Evolutionary conservation across 1,284 basidiomycete genomes (phyloP).

Genomic region (Schizophyllum commune): DNA sequence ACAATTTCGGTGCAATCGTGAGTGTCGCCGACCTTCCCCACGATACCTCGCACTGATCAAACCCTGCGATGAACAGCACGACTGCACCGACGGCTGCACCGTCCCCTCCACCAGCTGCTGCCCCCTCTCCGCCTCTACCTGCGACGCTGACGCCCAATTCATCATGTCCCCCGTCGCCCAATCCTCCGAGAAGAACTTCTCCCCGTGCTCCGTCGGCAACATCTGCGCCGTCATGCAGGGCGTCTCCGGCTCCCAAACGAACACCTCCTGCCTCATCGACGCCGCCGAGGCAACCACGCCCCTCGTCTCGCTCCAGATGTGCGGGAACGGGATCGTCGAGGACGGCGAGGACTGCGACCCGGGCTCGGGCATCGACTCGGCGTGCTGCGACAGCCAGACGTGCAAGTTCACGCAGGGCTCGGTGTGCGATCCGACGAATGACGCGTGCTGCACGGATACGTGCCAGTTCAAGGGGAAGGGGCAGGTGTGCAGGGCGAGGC

Average conservation of each 20-base stretch:
- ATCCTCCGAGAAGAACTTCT: slow-evolving; percentile 61
- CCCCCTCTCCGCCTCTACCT: slow-evolving; percentile 53
- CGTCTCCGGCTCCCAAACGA: slow-evolving; percentile 30
- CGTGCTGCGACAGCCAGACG: slow-evolving; percentile 73
- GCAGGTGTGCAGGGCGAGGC: slow-evolving; percentile 66
- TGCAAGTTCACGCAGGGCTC: slow-evolving; percentile 74
- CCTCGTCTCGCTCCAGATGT: slow-evolving; percentile 59
- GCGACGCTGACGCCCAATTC: slow-evolving; percentile 60
- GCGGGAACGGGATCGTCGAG: slow-evolving; percentile 76
- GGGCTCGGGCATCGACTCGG: slow-evolving; percentile 50
- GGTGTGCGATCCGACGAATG: slow-evolving; percentile 68
- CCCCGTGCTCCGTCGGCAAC: slow-evolving; percentile 48
- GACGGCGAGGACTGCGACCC: slow-evolving; percentile 85
- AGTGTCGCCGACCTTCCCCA: slow-evolving; percentile 23
- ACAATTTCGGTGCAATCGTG: slow-evolving; percentile 90
- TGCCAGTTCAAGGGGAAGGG: slow-evolving; percentile 65
- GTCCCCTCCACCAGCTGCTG: slow-evolving; percentile 51
- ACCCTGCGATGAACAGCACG: slow-evolving; percentile 36
- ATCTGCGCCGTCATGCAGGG: slow-evolving; percentile 49
- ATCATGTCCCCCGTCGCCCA: slow-evolving; percentile 81
- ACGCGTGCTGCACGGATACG: slow-evolving; percentile 62
- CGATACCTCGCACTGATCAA: slow-evolving; percentile 4
- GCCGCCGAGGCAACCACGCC: slow-evolving; percentile 23
- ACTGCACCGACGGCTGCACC: slow-evolving; percentile 66
- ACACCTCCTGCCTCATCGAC: slow-evolving; percentile 53